Percentiles rank a stretch among this genome's conserved stretches.
Evolutionary conservation across 163 green algal species (phyloP).

Genomic region (Coccomyxa subellipsoidea): DNA sequence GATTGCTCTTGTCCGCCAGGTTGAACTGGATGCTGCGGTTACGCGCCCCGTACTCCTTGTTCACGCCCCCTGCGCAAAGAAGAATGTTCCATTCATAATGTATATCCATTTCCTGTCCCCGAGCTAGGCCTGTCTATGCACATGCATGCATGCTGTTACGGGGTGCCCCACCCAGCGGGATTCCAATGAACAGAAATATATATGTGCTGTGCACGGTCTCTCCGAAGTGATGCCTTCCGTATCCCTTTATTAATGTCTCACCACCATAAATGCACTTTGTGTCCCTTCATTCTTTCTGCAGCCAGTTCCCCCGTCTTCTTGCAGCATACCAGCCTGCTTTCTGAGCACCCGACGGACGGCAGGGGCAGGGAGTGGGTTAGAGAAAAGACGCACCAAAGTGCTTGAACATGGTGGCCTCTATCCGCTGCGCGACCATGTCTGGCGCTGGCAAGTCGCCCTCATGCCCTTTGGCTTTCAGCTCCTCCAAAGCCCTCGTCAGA

Average conservation of each 20-base stretch:
- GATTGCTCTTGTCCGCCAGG: conserved; percentile 80
- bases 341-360: not conserved
- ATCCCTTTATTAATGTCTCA: too few species aligned
- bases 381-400: conserved; percentile 32
- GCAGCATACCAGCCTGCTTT: not conserved
- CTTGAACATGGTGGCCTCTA: conserved; percentile 56
- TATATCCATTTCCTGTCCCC: too few species aligned
- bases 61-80: conserved; percentile 32
- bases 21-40: conserved; percentile 84
- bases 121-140: too few species aligned
- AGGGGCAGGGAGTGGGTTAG: not conserved
- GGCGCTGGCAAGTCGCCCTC: conserved; percentile 29
- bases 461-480: conserved; percentile 29
- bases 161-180: too few species aligned
- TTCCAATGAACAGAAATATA: too few species aligned
- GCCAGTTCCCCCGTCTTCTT: too few species aligned
- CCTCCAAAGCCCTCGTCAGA: conserved; percentile 25
- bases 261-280: too few species aligned
- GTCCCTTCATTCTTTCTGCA: too few species aligned
- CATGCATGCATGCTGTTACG: not conserved
- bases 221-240: too few species aligned
- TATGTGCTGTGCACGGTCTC: too few species aligned
- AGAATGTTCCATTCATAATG: too few species aligned
- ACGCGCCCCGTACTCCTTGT: conserved; percentile 81
- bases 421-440: conserved; percentile 25